Conservation (phyloP, 768 basidiomycete genomes). For the Serendipita sp. region DNA sequence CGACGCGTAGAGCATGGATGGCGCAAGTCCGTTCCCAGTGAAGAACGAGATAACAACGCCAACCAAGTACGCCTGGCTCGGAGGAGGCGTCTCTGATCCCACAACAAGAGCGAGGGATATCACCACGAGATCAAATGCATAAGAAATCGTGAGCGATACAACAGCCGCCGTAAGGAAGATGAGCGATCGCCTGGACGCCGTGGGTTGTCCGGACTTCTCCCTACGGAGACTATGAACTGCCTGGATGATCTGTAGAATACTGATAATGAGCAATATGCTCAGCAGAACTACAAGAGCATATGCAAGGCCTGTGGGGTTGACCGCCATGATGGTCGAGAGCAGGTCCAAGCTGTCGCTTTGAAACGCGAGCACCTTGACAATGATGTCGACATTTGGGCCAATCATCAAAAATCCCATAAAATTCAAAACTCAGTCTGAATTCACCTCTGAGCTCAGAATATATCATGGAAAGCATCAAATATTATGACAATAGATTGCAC, state of each 20-base stretch:
- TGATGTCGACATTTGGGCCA: too few species aligned
- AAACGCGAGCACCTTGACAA: too few species aligned
- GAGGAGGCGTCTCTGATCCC: neutral
- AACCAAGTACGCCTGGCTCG: neutral
- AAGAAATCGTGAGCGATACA: neutral
- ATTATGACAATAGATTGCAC: too few species aligned
- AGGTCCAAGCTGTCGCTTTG: neutral
- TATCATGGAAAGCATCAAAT: too few species aligned
- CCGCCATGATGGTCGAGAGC: neutral
- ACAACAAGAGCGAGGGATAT: neutral
- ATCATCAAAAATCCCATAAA: too few species aligned
- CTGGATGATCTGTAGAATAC: neutral
- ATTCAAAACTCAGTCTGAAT: too few species aligned
- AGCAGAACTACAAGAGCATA: conserved; percentile 4
- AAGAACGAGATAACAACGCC: neutral
- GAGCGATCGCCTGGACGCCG: neutral
- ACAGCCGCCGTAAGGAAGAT: neutral
- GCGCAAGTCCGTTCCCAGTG: neutral
- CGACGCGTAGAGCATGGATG: neutral
- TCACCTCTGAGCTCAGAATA: too few species aligned
- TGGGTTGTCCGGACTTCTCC: neutral
- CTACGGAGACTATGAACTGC: neutral
- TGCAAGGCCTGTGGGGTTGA: neutral
- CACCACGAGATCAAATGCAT: neutral
- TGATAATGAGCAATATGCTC: neutral